These are phyloP conservation scores for Microbotryum saponariae DNA, from an alignment of 1,284 basidiomycete genomes.

Conservation along the genomic window DNA sequence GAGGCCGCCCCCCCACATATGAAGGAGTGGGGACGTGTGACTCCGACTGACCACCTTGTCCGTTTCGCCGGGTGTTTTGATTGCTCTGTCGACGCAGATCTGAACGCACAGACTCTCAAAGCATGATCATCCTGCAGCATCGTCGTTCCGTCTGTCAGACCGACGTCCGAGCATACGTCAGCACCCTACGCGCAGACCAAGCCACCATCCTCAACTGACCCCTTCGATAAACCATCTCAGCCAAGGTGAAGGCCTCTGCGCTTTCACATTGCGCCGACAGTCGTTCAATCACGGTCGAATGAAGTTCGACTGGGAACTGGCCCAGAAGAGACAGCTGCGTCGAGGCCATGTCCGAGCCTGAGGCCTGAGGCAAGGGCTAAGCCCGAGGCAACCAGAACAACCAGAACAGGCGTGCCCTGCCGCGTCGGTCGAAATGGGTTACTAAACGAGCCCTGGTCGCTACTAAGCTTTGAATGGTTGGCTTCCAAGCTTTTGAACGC, in stretches of 20 bases:
- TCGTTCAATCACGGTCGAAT: neutral
- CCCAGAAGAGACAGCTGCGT: slow-evolving; percentile 23
- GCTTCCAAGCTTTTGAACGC: neutral
- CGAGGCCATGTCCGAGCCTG: slow-evolving; percentile 10
- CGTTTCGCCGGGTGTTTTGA: neutral
- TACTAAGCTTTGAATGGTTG: no score
- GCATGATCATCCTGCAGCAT: no score
- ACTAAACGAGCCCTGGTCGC: no score
- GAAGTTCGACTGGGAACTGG: slow-evolving; percentile 1
- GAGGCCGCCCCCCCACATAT: neutral
- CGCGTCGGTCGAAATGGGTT: no score
- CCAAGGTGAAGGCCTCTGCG: slow-evolving; percentile 3
- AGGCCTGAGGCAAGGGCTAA: neutral
- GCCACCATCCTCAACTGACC: neutral
- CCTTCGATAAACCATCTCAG: slow-evolving; percentile 7
- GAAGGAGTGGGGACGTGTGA: neutral
- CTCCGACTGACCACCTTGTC: slow-evolving; percentile 11
- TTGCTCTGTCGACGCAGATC: neutral
- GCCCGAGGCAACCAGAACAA: no score
- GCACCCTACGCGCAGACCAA: neutral
- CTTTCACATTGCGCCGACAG: slow-evolving; percentile 6
- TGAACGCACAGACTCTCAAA: neutral
- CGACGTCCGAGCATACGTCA: neutral
- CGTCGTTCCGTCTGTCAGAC: neutral
- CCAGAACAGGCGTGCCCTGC: no score